These are phyloP conservation scores for Malus asiatica DNA, from an alignment of 306 rosid species.

Conservation along the genomic window DNA sequence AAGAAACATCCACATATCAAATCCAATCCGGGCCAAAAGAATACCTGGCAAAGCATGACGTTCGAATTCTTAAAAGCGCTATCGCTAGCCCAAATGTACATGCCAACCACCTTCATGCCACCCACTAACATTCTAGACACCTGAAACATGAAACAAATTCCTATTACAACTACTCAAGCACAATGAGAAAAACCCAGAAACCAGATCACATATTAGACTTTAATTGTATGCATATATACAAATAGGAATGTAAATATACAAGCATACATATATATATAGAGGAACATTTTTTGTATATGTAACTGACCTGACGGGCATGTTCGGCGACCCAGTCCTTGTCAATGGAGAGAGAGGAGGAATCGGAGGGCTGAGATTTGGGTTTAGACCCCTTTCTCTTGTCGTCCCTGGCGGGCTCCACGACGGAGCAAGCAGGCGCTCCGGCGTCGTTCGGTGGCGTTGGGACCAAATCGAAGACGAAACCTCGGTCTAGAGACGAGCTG, in stretches of 20 bases:
- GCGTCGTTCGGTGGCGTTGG: constrained; percentile 78
- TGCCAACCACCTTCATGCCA: constrained; percentile 73
- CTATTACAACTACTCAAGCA: background rate
- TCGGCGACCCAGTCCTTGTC: constrained; percentile 88
- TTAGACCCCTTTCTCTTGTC: constrained; percentile 60
- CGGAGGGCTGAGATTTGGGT: constrained; percentile 44
- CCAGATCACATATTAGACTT: background rate
- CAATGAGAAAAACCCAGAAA: background rate
- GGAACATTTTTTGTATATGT: background rate
- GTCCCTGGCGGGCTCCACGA: constrained; percentile 41
- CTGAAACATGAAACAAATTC: constrained; percentile 15
- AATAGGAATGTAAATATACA: background rate
- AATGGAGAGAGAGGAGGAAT: constrained; percentile 53
- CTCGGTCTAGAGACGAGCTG: constrained; percentile 62
- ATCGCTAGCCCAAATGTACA: constrained; percentile 67
- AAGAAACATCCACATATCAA: background rate
- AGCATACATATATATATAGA: background rate
- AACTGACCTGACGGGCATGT: constrained; percentile 80
- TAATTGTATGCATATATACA: too few species aligned
- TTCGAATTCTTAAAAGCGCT: constrained; percentile 73
- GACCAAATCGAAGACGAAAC: constrained; percentile 65
- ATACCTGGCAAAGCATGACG: constrained; percentile 61
- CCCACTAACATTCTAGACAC: constrained; percentile 79
- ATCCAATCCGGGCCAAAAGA: background rate
- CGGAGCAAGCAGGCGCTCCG: constrained; percentile 48